Evolutionary conservation across 257 asterid genomes (phyloP).

Genomic region (Solanum paucissectum): DNA sequence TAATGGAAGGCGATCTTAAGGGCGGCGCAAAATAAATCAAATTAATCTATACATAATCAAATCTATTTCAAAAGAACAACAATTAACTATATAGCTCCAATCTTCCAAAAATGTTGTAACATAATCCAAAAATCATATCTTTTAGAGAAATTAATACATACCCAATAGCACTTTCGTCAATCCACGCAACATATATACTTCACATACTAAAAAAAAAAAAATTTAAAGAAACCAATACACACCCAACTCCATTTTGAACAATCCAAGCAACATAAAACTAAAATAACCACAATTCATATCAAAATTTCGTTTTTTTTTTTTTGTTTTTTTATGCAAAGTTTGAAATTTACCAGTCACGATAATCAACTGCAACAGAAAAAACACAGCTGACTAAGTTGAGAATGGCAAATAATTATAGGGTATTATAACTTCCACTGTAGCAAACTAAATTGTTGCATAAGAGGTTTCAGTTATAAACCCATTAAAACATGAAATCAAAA

Average conservation of each 20-base stretch:
- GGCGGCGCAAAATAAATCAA: slow-evolving; percentile 37
- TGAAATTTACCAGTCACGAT: background rate
- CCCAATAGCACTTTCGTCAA: background rate
- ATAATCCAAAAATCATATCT: background rate
- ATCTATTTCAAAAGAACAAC: background rate
- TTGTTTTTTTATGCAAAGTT: background rate
- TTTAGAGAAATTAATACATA: background rate
- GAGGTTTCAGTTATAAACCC: background rate
- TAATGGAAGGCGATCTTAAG: slow-evolving; percentile 93
- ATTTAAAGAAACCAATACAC: background rate
- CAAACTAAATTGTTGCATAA: background rate
- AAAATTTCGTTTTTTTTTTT: background rate
- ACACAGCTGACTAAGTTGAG: background rate
- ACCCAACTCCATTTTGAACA: background rate
- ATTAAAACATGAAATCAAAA: background rate
- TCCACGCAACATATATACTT: background rate
- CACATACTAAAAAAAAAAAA: background rate
- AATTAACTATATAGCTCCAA: no score
- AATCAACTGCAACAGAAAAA: background rate
- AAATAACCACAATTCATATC: background rate
- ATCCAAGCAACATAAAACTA: background rate
- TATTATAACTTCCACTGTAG: background rate
- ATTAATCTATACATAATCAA: background rate
- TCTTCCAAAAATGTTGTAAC: background rate
- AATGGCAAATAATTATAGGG: background rate